These are phyloP conservation scores for Deinandra increscens DNA, from an alignment of 129 eudicot species.

Conservation along the genomic window DNA sequence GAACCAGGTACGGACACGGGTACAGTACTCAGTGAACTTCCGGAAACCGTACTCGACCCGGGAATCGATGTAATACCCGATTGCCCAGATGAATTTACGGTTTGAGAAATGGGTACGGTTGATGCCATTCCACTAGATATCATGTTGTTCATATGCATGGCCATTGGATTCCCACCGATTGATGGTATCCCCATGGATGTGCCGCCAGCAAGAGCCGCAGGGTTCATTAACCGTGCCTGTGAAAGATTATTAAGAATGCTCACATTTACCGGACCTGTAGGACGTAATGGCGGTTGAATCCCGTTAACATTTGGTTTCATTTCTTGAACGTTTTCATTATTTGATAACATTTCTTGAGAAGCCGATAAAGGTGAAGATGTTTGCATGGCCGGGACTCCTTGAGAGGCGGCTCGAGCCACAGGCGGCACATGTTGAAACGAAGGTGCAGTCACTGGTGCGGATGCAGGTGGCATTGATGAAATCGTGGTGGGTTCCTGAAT, in stretches of 20 bases:
- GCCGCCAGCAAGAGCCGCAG: conserved; percentile 74
- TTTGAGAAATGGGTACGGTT: conserved; percentile 64
- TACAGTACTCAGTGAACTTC: conserved; percentile 41
- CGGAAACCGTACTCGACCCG: conserved; percentile 50
- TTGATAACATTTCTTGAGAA: conserved; percentile 66
- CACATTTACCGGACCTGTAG: conserved; percentile 62
- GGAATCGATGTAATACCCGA: conserved; percentile 56
- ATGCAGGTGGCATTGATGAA: conserved; percentile 56
- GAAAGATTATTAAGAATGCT: conserved; percentile 75
- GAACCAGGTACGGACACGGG: conserved; percentile 40
- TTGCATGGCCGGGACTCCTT: conserved; percentile 62
- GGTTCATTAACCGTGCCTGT: conserved; percentile 61
- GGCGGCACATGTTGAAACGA: conserved; percentile 65
- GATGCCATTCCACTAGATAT: conserved; percentile 88
- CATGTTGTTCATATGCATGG: conserved; percentile 83
- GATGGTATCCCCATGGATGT: conserved; percentile 72
- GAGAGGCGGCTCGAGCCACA: conserved; percentile 73
- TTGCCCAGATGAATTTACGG: conserved; percentile 68
- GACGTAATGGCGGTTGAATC: conserved; percentile 56
- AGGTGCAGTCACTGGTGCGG: conserved; percentile 51
- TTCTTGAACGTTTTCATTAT: conserved; percentile 53
- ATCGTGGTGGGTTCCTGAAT: conserved; percentile 82
- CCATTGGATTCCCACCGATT: conserved; percentile 74
- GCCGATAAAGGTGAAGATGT: conserved; percentile 77
- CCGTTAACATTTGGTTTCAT: conserved; percentile 62